Evolutionary conservation across 805 yeast species (phyloP).

Genomic region (Teunomyces aglyptinius): DNA sequence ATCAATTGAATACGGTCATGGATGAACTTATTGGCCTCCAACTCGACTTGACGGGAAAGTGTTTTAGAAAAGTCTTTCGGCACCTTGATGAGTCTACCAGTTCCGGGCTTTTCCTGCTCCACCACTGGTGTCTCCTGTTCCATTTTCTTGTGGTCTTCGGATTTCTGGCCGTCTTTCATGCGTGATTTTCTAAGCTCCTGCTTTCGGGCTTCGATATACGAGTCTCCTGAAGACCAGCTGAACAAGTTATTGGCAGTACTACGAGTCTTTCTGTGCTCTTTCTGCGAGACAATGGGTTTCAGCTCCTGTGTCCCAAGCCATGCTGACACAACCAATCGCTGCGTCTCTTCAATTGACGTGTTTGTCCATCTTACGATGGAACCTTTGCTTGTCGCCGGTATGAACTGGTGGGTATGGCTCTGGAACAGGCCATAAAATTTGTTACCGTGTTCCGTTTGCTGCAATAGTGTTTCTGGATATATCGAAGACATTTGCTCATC

Average conservation of each 20-base stretch:
- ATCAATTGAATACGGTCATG: slow-evolving; percentile 38
- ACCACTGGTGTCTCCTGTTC: not conserved
- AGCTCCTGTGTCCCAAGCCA: slow-evolving; percentile 20
- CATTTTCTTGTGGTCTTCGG: slow-evolving; percentile 1
- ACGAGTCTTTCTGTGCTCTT: slow-evolving; percentile 7
- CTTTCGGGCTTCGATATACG: slow-evolving; percentile 33
- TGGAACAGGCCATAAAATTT: slow-evolving; percentile 33
- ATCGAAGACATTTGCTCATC: not conserved
- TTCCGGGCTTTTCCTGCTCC: not conserved
- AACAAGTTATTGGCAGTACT: slow-evolving; percentile 33
- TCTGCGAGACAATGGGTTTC: not conserved
- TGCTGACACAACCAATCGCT: slow-evolving; percentile 18
- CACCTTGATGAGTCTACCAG: slow-evolving; percentile 7
- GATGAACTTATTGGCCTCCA: slow-evolving; percentile 37
- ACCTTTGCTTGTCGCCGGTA: slow-evolving; percentile 9
- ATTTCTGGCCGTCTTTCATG: slow-evolving; percentile 6
- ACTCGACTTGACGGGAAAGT: slow-evolving; percentile 30
- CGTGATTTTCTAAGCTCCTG: slow-evolving; percentile 17
- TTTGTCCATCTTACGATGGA: slow-evolving; percentile 30
- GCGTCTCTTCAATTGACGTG: slow-evolving; percentile 23
- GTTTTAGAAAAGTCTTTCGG: slow-evolving; percentile 22
- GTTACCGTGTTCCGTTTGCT: slow-evolving; percentile 26
- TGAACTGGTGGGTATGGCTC: slow-evolving; percentile 34
- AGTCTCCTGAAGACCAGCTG: slow-evolving; percentile 44
- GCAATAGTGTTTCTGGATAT: slow-evolving; percentile 38